phyloP scores from a whole-genome alignment of 495 filamentous ascomycete species.

The Aspergillus ostianus region DNA sequence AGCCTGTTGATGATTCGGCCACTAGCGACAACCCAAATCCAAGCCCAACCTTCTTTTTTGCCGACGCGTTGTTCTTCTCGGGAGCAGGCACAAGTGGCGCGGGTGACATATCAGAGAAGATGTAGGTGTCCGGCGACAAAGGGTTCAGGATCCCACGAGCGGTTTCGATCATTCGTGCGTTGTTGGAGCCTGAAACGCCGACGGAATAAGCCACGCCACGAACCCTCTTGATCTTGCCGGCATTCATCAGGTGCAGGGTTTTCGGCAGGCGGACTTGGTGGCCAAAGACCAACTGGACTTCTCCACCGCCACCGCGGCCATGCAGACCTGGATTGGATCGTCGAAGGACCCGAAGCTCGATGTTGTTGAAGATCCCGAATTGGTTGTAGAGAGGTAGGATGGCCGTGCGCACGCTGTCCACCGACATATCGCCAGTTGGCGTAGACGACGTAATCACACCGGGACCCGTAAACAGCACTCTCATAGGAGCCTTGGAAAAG shows the following conservation, averaged over 20 bases:
- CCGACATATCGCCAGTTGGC: constrained; percentile 74
- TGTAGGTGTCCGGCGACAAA: constrained; percentile 81
- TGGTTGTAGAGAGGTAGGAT: constrained; percentile 84
- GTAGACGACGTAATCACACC: constrained; percentile 93
- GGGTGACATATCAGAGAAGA: constrained; percentile 69
- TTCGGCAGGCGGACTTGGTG: constrained; percentile 90
- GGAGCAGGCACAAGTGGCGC: constrained; percentile 68
- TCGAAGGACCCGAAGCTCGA: constrained; percentile 81
- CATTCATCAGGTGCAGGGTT: constrained; percentile 84
- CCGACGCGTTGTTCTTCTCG: constrained; percentile 56
- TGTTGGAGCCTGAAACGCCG: constrained; percentile 86
- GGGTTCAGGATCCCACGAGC: constrained; percentile 85
- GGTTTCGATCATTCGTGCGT: constrained; percentile 90
- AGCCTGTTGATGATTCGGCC: constrained; percentile 83
- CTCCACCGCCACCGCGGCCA: constrained; percentile 78
- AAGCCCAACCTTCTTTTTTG: constrained; percentile 70
- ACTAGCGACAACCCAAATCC: constrained; percentile 90
- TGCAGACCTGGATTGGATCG: constrained; percentile 71
- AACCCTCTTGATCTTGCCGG: constrained; percentile 83
- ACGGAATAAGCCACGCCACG: constrained; percentile 91
- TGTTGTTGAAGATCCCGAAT: constrained; percentile 83
- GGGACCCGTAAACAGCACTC: constrained; percentile 82
- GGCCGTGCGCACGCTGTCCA: constrained; percentile 90
- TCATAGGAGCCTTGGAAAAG: constrained; percentile 85
- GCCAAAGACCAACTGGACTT: constrained; percentile 88